Evolutionary conservation across 352 stramenopile species (phyloP).

Genomic region (Globisporangium solare): DNA sequence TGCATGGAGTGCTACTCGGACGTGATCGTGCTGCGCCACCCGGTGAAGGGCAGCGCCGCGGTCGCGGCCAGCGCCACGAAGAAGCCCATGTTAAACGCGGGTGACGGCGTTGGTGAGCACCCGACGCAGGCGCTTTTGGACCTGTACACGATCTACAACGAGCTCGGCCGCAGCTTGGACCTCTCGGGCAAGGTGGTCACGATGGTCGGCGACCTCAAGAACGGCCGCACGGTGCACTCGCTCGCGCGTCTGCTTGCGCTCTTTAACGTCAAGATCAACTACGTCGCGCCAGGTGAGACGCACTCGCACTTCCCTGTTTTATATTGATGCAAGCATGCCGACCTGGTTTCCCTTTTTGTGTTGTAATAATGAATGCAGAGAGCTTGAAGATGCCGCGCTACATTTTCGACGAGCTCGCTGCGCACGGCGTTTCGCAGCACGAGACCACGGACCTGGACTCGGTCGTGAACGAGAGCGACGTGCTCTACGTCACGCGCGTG

Average conservation of each 20-base stretch:
- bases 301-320: no score
- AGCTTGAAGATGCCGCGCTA: conserved; percentile 83
- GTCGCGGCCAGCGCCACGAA: conserved; percentile 68
- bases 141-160: conserved; percentile 95
- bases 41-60: conserved; percentile 81
- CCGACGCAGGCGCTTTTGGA: conserved; percentile 99
- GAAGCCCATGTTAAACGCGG: conserved; percentile 94
- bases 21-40: conserved; percentile 94
- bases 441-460: conserved; percentile 79
- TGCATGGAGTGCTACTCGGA: conserved; percentile 97
- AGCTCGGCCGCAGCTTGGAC: conserved; percentile 60
- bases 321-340: neutral
- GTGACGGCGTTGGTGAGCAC: conserved; percentile 97
- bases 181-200: conserved; percentile 90
- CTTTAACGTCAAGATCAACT: conserved; percentile 90
- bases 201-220: conserved; percentile 98
- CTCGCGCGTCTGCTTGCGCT: conserved; percentile 93
- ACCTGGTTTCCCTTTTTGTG: neutral
- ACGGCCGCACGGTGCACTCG: conserved; percentile 98
- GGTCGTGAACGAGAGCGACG: conserved; percentile 91
- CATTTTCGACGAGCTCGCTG: conserved; percentile 67
- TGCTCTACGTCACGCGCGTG: conserved; percentile 98
- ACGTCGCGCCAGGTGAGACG: conserved; percentile 74
- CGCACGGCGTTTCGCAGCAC: conserved; percentile 80
- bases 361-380: conserved; percentile 22